Conservation (phyloP, 331 rosid species). For the Spiraea crenata region DNA sequence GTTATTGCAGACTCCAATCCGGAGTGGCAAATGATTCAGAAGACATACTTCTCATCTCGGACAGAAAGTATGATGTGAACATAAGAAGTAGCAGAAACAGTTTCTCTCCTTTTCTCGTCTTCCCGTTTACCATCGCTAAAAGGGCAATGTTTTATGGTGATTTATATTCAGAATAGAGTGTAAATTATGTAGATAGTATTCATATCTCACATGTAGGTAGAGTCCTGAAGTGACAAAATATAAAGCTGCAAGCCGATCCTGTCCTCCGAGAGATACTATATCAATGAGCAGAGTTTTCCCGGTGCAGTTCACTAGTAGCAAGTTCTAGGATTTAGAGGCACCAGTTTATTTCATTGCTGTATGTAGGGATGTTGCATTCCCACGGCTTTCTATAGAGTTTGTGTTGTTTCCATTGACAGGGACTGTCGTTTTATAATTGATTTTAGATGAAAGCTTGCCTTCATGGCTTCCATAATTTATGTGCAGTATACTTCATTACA, state of each 20-base stretch:
- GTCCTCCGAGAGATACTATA: slow-evolving; percentile 3
- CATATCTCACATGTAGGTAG: not conserved
- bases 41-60: not conserved
- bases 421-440: too few relatives aligned
- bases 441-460: too few relatives aligned
- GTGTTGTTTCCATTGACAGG: not conserved
- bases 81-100: not conserved
- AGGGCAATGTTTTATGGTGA: not conserved
- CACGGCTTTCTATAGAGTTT: not conserved
- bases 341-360: not conserved
- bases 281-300: not conserved
- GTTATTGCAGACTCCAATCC: slow-evolving; percentile 39
- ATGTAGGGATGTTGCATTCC: not conserved
- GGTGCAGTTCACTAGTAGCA: not conserved
- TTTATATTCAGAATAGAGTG: not conserved
- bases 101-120: not conserved
- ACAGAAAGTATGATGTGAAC: not conserved
- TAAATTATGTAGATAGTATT: not conserved
- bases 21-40: slow-evolving; percentile 42
- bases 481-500: too few relatives aligned
- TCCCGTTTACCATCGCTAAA: not conserved
- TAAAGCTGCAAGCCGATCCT: not conserved
- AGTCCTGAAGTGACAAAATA: not conserved
- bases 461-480: too few relatives aligned
- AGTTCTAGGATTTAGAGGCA: not conserved